Base-by-base conservation (phyloP, 805 yeast genomes). In the Nakazawaea anatomiae region DNA sequence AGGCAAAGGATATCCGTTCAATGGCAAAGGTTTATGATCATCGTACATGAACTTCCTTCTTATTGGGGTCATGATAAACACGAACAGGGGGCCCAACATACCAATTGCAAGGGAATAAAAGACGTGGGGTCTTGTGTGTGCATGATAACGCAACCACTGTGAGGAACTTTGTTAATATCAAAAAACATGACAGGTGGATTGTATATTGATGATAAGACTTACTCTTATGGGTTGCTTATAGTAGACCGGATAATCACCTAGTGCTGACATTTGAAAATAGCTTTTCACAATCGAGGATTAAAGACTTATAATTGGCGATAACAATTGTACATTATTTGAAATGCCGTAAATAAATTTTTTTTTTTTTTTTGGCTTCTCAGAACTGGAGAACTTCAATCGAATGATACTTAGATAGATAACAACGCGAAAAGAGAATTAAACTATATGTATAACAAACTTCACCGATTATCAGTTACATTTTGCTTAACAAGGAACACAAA, bases 111-210 rank as follows among this genome's bases (percentile, higher is more conserved):
- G 76, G 31, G 89, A 73, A 61, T 75, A 82, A 64, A 86, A 83
- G 56, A 85, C 72, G 68, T 86, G 89, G 41, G 95, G 95, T 63
- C 82, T 80, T 57, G 79, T 79, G 69, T 86, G 85, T 28, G 91
- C 87, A 58, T 82, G 83, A 69, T 80, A 86, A 65, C 91, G 84
- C 57, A 76, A 66, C 87, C 87, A 83, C 86, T 81, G 25, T 18
- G 25, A 3, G 25, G 25, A 18, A 18, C 25, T 18, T 2, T 18
- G 25, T 18, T 18, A 18, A 18, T 18, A 18, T 18, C 25, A 18
- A 18, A 18, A 18, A 3, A 18, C 25, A 18, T 18, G 25, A 18
- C 25, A 18, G 25, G 25, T 18, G 25, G 25, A 18, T 18, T 18
- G 11, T 9, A 11, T 8, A 2, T 8, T 3, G 35, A 32, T 32